phyloP scores from a whole-genome alignment of 2,329 filamentous ascomycete genomes.

The Nakataea oryzae region DNA sequence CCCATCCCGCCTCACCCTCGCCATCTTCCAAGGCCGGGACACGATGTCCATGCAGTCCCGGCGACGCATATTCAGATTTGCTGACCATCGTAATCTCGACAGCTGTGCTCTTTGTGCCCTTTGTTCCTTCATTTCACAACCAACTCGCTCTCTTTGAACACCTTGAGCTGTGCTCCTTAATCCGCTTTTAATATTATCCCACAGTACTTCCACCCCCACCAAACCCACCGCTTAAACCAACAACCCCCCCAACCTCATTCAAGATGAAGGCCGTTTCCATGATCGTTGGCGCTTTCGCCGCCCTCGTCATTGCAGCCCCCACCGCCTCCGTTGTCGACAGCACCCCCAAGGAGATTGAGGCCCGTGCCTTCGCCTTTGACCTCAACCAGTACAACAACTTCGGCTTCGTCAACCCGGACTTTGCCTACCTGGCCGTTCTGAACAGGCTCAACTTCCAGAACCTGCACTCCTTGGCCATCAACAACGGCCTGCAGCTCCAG shows the following conservation, averaged over 20 bases:
- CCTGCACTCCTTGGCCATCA: constrained; percentile 27
- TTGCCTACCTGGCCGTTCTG: constrained; percentile 35
- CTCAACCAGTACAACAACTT: constrained; percentile 28
- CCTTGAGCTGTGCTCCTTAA: constrained; percentile 35
- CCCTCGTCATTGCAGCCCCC: constrained; percentile 32
- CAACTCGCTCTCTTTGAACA: constrained; percentile 23
- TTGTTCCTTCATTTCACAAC: constrained; percentile 24
- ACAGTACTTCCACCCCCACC: constrained; percentile 9
- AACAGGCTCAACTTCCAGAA: constrained; percentile 33
- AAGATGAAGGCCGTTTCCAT: constrained; percentile 40
- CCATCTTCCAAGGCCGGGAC: background rate
- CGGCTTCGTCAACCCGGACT: constrained; percentile 27
- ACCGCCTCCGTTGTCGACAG: constrained; percentile 8
- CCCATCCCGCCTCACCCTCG: background rate
- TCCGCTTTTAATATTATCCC: constrained; percentile 15
- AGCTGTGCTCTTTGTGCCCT: constrained; percentile 40
- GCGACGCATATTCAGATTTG: background rate
- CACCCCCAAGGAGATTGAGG: constrained; percentile 19
- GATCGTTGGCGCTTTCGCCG: constrained; percentile 32
- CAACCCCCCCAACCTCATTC: constrained; percentile 14
- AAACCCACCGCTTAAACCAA: background rate
- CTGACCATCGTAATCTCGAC: constrained; percentile 5
- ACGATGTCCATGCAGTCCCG: background rate
- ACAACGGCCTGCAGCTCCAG: constrained; percentile 35
- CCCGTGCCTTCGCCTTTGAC: constrained; percentile 24